A percentile compares a stretch with the other conserved stretches of the same genome.
Conservation (phyloP, 2,329 filamentous ascomycete species). For the Boeremia lycopersici region DNA sequence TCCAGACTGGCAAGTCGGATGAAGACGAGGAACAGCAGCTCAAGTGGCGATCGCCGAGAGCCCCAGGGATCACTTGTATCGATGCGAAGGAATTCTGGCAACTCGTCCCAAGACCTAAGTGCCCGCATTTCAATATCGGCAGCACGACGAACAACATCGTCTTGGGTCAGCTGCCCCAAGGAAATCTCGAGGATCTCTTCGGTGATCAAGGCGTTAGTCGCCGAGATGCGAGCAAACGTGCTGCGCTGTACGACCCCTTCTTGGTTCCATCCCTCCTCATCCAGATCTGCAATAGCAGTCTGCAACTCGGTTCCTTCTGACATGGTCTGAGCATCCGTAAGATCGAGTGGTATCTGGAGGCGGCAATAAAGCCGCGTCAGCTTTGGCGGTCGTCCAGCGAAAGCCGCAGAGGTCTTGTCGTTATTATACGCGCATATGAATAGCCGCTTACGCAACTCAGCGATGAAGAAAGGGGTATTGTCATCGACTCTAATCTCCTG, state of each 20-base stretch:
- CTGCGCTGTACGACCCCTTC: constrained; percentile 51
- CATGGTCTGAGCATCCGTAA: constrained; percentile 58
- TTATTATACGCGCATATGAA: constrained; percentile 42
- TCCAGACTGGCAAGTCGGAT: constrained; percentile 59
- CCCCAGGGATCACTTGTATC: constrained; percentile 25
- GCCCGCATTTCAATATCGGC: constrained; percentile 38
- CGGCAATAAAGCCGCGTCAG: constrained; percentile 60
- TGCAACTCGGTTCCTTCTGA: constrained; percentile 52
- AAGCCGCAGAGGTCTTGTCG: constrained; percentile 60
- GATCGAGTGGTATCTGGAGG: constrained; percentile 61
- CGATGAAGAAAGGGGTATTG: constrained; percentile 45
- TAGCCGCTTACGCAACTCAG: constrained; percentile 42
- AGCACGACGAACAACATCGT: constrained; percentile 47
- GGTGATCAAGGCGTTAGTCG: constrained; percentile 56
- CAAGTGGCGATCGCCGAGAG: constrained; percentile 40
- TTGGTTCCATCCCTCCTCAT: constrained; percentile 60
- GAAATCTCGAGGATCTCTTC: constrained; percentile 67
- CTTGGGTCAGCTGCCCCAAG: constrained; percentile 46
- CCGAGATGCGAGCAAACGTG: constrained; percentile 56
- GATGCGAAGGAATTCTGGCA: constrained; percentile 38
- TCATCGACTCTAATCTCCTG: constrained; percentile 41
- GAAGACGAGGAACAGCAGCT: constrained; percentile 52
- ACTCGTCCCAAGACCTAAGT: constrained; percentile 27
- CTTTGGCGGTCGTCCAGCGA: constrained; percentile 62
- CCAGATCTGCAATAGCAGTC: constrained; percentile 49